Evolutionary conservation across 2,329 filamentous ascomycete genomes (phyloP), one percentile per base, ranked within the genome.

Genomic region (Fusarium torreyae): DNA sequence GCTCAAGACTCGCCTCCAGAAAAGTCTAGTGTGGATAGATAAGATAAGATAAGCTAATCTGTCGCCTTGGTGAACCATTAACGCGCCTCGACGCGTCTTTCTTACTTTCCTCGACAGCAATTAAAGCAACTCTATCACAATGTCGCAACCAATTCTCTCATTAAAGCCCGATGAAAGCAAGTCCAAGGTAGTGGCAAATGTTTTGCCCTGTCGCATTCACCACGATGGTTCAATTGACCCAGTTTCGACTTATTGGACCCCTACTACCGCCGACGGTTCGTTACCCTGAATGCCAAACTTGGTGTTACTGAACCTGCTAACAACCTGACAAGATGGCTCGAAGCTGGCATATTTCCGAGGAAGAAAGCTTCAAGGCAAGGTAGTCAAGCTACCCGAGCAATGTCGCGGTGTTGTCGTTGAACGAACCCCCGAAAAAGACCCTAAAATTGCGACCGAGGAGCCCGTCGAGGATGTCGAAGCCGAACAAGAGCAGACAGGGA

Each of bases 131-230:
- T 17, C 36, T 28, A 60, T 33, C 52, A 74, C 9, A 28, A 85
- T 85, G 84, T 74, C 80, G 8, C 79, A 80, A 58, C 77, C 81
- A 38, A 84, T 86, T 17, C 78, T 86, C 26, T 73, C 75, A 5
- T 74, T 86, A 31, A 75, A 77, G n/a, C 65, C 74, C 7, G 57
- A 69, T 24, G 55, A 71, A 4, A 54, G 61, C 7, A 58, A 60
- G 4, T 43, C 58, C 20, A 84, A 84, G 62, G 83, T 83, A 56
- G 88, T 84, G 0, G 87, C 91, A 6, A 91, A 97, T 75, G 82
- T 97, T 20, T 85, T 98, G 15, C 94, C 94, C 5, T 96, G 93
- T 74, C 88, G 89, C 56, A 88, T 98, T 75, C 87, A 94, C 73
- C 91, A 97, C 78, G 88, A 92, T 72, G 94, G 94, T 2, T 84